Conservation (phyloP, 164 flowering plant genomes). For the Annona squamosa region DNA sequence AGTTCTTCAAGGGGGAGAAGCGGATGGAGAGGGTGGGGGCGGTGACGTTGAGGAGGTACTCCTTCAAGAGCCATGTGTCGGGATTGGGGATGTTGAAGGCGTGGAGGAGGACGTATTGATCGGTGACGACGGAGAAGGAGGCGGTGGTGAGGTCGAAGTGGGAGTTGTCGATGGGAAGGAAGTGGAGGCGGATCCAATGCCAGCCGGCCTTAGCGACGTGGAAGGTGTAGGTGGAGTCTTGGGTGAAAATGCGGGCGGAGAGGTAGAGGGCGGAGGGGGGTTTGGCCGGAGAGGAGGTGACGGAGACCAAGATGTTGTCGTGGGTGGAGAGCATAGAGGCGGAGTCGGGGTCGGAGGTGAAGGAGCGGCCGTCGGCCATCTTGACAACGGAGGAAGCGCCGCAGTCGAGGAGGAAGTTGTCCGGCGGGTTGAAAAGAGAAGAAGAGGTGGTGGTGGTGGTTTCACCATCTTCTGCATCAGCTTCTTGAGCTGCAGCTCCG, state of each 20-base stretch:
- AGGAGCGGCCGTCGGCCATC: conserved; percentile 43
- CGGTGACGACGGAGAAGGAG: conserved; percentile 41
- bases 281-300: conserved; percentile 8
- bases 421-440: conserved; percentile 34
- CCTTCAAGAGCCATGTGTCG: conserved; percentile 26
- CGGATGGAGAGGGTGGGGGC: conserved; percentile 26
- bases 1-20: conserved; percentile 41
- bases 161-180: conserved; percentile 38
- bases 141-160: conserved; percentile 35
- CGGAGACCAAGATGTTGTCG: conserved; percentile 31
- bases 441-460: conserved; percentile 14
- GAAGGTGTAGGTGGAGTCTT: conserved; percentile 50
- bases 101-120: conserved; percentile 40
- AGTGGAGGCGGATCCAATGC: conserved; percentile 77
- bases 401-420: conserved; percentile 52
- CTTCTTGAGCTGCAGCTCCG: conserved; percentile 2
- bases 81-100: conserved; percentile 23
- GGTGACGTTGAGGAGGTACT: conserved; percentile 54
- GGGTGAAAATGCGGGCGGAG: conserved; percentile 41
- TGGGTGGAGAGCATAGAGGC: conserved; percentile 21
- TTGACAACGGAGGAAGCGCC: conserved; percentile 30
- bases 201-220: conserved; percentile 42
- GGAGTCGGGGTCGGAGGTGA: conserved; percentile 40
- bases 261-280: conserved; percentile 18
- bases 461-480: too few species aligned